Evolutionary conservation across 164 flowering plant genomes (phyloP), one percentile per base, ranked within the genome.

Genomic region (grape (Vitis vinifera)): DNA sequence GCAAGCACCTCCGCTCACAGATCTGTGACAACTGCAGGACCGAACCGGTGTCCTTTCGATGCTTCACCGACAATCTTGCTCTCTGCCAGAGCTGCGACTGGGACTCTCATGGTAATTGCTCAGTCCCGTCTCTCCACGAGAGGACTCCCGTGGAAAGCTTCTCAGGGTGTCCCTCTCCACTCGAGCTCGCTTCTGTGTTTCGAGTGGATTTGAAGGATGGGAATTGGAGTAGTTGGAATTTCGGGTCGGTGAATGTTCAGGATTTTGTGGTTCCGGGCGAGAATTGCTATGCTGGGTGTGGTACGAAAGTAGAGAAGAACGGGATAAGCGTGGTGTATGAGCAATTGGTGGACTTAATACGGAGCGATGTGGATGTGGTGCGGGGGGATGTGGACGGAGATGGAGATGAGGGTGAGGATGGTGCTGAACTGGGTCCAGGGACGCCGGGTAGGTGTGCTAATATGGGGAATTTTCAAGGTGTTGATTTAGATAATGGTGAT

Each of bases 41-140:
- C n/a, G 53, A 57, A 5, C 67, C 69, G 0, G 66, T 29, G n/a
- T 19, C 70, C 16, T 31, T 66, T 3, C 51, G 12, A 0, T 59
- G 73, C 65, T 10, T 47, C 8, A 75, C 55, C 9, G 65, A 59
- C 8, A 64, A 60, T 4, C 29, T 62, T 1, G 14, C 50, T 10
- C 63, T 73, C 11, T 68, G 78, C 30, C 82, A 62, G n/a, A 76
- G 62, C 14, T 75, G 82, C 65, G 77, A 75, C 51, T 64, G 68
- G 73, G 70, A 71, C 48, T 47, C 72, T 2, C 77, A 73, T 50
- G 68, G 48, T 10, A 56, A 30, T 51, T 74, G 64, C 62, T 14
- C 66, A 9, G n/a, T 15, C 47, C 3, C 0, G 44, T 8, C 51
- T 10, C 19, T 13, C 23, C 51, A 37, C 44, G 8, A 37, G 44